Base-by-base conservation (phyloP, 768 basidiomycete genomes). In the Auriscalpium microsporum region DNA sequence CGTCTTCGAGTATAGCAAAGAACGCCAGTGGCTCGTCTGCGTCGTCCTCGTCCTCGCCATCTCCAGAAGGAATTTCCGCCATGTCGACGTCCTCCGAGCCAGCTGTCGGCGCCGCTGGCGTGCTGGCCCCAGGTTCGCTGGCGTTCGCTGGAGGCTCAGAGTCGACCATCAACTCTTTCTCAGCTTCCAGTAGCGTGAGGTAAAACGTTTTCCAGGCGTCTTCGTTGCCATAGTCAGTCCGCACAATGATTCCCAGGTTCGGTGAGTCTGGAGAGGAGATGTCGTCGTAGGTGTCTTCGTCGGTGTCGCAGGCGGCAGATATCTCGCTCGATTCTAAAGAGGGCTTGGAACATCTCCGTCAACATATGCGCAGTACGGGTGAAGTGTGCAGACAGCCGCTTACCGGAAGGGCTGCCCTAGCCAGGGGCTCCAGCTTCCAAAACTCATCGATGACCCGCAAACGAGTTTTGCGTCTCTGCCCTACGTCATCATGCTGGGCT, bases 141-240 rank as follows among this genome's bases (percentile, higher is more conserved):
- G 53, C 55, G 61, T 56, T 56, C 55, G 33, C 16, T 1, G 8
- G 8, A 5, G 55, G 48, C 14, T 21, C 52, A 33, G 49, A 17
- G 19, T 61, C 56, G 50, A n/a, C 66, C 58, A 36, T 73, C 16
- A 86, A 72, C 28, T 87, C 86, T 54, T 73, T 75, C 62, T 89
- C 87, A 10, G 76, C 76, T 8, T 72, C 74, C 48, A 73, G 72
- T 10, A 91, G 70, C 55, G 73, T 73, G 5, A 64, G 59, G 54
- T 66, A 69, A 67, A 90, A 87, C 0, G 67, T 58, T 11, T 70
- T 63, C 88, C 88, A 90, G 1, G 87, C 80, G 8, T 72, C 70
- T 36, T 89, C 84, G 64, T 86, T 69, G 9, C 81, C 75, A 65
- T 77, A 90, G 62, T 90, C 86, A 10, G 87, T 84, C 40, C 89